These are phyloP conservation scores for Aspergillus nanangensis DNA, from an alignment of 495 filamentous ascomycete genomes.

Conservation along the genomic window DNA sequence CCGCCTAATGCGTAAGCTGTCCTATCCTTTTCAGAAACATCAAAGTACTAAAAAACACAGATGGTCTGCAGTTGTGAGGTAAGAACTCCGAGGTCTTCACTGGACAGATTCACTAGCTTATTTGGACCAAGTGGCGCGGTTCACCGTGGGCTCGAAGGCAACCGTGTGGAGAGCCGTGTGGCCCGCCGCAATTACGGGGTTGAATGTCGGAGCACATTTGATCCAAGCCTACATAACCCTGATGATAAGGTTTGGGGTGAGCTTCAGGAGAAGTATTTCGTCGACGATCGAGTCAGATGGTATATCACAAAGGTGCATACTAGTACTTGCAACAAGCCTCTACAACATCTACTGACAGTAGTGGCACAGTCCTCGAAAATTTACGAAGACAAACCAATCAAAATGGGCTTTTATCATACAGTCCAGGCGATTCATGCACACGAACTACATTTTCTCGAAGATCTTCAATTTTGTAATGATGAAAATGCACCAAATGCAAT, in stretches of 20 bases:
- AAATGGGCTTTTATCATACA: not conserved
- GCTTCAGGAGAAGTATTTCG: slow-evolving; percentile 18
- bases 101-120: slow-evolving; percentile 22
- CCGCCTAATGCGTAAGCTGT: slow-evolving; percentile 54
- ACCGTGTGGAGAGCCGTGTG: slow-evolving; percentile 42
- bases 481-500: not conserved
- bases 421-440: not conserved
- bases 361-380: slow-evolving; percentile 5
- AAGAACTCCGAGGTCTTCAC: not conserved
- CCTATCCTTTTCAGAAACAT: not conserved
- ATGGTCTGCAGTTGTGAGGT: slow-evolving; percentile 28
- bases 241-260: slow-evolving; percentile 2
- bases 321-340: not conserved
- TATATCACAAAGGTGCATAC: slow-evolving; percentile 31
- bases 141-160: slow-evolving; percentile 33
- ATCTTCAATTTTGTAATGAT: slow-evolving; percentile 7
- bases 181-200: slow-evolving; percentile 50
- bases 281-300: slow-evolving; percentile 22
- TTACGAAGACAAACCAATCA: slow-evolving; percentile 6
- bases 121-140: slow-evolving; percentile 39
- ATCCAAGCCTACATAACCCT: slow-evolving; percentile 17
- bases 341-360: slow-evolving; percentile 1
- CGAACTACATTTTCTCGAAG: not conserved
- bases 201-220: slow-evolving; percentile 18
- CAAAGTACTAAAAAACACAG: slow-evolving; percentile 3